Conservation (phyloP, 78 protist genomes). For the Corallochytrium limacisporum region DNA sequence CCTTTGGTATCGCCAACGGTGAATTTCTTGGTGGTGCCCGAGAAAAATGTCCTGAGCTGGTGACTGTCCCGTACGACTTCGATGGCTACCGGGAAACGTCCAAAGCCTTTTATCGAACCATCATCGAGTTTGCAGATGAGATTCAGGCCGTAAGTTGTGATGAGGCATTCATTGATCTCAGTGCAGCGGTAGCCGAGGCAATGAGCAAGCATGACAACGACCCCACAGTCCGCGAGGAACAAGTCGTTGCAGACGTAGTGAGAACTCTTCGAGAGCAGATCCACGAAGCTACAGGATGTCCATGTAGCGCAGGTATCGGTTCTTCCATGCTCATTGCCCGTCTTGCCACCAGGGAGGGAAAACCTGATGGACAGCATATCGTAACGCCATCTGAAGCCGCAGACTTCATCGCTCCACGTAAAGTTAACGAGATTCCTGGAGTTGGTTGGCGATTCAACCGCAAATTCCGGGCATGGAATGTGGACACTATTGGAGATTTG, state of each 20-base stretch:
- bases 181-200: too few species aligned
- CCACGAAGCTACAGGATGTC: neutral
- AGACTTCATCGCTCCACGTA: too few species aligned
- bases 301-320: neutral
- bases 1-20: neutral
- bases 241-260: too few species aligned
- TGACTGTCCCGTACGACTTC: constrained; percentile 11
- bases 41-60: neutral
- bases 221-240: too few species aligned
- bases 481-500: neutral
- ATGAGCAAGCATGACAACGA: too few species aligned
- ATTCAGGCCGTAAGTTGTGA: neutral
- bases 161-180: neutral
- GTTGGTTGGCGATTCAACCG: too few species aligned
- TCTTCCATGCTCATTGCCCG: neutral
- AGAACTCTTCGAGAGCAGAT: too few species aligned
- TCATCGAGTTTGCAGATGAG: neutral
- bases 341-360: neutral
- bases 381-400: too few species aligned
- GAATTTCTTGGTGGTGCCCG: neutral
- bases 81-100: neutral
- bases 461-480: too few species aligned
- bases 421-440: too few species aligned
- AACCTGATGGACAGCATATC: neutral
- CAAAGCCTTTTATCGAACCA: neutral